Conservation (phyloP, 139 green algal species). For the Chlamydomonas incerta region DNA sequence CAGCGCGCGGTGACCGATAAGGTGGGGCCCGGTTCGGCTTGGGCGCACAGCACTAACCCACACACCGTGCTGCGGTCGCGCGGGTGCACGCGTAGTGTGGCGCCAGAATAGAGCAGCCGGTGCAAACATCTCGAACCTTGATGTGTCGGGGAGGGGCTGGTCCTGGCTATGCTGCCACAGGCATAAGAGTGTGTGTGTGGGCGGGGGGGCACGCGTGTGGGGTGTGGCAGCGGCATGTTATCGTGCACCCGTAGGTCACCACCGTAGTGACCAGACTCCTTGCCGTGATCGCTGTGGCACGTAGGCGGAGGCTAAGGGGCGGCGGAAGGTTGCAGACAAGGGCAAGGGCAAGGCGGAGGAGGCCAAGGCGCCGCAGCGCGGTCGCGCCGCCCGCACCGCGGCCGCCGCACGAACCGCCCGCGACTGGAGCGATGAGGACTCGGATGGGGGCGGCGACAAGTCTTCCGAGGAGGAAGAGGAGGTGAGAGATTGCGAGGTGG, state of each 20-base stretch:
- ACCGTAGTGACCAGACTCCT: no score
- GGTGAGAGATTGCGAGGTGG: background rate
- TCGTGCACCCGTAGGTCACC: no score
- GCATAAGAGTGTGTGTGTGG: no score
- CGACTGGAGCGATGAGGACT: slow-evolving; percentile 29
- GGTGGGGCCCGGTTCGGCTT: background rate
- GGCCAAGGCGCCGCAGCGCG: background rate
- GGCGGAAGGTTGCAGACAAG: background rate
- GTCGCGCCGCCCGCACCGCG: background rate
- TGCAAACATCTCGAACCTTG: background rate
- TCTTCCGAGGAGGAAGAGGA: slow-evolving; percentile 26
- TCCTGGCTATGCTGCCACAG: no score
- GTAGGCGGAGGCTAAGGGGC: background rate
- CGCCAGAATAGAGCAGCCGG: no score
- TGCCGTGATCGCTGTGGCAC: background rate
- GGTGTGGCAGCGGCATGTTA: no score
- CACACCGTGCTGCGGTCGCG: no score
- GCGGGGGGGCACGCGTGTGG: no score
- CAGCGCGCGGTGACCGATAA: slow-evolving; percentile 17
- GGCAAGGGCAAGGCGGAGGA: background rate
- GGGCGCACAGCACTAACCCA: no score
- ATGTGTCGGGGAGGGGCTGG: no score
- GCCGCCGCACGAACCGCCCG: background rate
- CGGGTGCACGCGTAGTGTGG: no score
- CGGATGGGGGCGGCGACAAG: background rate